Base-by-base conservation (phyloP, 1,139 yeast genomes). In the Lodderomyces metapsilosis region DNA sequence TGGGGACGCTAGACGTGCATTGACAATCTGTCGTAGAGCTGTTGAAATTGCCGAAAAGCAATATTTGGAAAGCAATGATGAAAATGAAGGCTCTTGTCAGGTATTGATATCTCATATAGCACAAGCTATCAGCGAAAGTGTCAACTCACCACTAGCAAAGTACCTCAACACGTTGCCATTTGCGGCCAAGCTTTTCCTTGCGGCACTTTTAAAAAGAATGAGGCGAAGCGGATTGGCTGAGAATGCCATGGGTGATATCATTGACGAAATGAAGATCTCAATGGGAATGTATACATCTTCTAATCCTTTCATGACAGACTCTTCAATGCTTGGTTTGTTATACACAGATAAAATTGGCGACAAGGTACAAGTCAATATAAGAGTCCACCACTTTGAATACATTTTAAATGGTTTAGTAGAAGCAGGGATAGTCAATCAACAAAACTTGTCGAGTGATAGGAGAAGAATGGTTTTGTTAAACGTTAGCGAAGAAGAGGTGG, bases 1-100 rank as follows among this genome's bases (percentile, higher is more conserved):
- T 60, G 98, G 99, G 43, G 99, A 92, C 68, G 98, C 98, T 1
- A 74, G 99, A 53, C 72, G 98, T 49, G 98, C 96, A 0, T 68
- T 94, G 43, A 87, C 87, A 45, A 87, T 92, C 12, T 87, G 96
- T 57, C 76, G 94, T 35, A 69, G 98, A 45, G 97, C 98, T 0
- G 87, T 91, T 6, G 97, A 89, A 57, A 71, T 91, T 31, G 96
- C 97, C 0, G 95, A 87, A 54, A 62, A 62, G 43, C 82, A 79
- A 45, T 80, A 49, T 35, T 41, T 47, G 18, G 58, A 52, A 10
- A 50, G 48, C 3, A 56, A 49, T 15, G 3, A 52, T 56, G 5
- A 51, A 49, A 51, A 44, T 4, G 44, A 38, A 16, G 28, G 23
- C 4, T 58, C 66, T 1, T 80, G 75, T 50, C 65, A 73, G 3